phyloP scores from a whole-genome alignment of 495 filamentous ascomycete species.

The Friedmanniomyces simplex region DNA sequence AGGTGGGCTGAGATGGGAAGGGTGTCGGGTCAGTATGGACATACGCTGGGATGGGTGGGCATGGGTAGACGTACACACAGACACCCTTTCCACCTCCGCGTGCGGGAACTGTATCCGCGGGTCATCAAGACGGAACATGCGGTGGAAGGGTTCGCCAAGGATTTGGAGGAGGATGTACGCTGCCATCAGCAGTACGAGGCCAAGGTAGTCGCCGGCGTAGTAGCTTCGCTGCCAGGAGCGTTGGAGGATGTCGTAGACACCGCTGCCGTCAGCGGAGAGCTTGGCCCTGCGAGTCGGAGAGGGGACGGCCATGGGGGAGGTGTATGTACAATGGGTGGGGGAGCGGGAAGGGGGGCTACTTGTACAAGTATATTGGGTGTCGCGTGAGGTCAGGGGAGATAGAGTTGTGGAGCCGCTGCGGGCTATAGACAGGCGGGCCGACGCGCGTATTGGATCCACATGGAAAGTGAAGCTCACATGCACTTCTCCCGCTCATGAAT shows the following conservation, averaged over 20 bases:
- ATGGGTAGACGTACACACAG: conserved; percentile 47
- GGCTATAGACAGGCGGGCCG: no score
- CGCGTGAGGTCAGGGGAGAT: no score
- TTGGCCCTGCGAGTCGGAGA: not conserved
- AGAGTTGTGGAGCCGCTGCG: no score
- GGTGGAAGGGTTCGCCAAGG: conserved; percentile 78
- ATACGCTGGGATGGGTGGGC: not conserved
- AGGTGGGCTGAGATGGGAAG: no score
- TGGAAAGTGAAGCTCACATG: no score
- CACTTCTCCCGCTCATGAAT: no score
- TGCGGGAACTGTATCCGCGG: conserved; percentile 76
- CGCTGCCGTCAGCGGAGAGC: not conserved
- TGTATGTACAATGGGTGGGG: no score
- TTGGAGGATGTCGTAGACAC: not conserved
- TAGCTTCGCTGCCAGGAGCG: conserved; percentile 42
- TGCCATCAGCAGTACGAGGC: conserved; percentile 54
- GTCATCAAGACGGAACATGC: conserved; percentile 73
- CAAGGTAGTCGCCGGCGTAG: conserved; percentile 75
- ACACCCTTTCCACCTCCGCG: conserved; percentile 73
- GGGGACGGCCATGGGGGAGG: no score
- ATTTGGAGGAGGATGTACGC: conserved; percentile 59
- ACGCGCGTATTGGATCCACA: no score
- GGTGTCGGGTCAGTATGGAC: no score
- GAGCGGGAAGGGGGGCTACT: no score
- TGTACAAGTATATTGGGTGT: no score